These are phyloP conservation scores for Prosopis cineraria DNA, from an alignment of 306 rosid species.

Conservation along the genomic window DNA sequence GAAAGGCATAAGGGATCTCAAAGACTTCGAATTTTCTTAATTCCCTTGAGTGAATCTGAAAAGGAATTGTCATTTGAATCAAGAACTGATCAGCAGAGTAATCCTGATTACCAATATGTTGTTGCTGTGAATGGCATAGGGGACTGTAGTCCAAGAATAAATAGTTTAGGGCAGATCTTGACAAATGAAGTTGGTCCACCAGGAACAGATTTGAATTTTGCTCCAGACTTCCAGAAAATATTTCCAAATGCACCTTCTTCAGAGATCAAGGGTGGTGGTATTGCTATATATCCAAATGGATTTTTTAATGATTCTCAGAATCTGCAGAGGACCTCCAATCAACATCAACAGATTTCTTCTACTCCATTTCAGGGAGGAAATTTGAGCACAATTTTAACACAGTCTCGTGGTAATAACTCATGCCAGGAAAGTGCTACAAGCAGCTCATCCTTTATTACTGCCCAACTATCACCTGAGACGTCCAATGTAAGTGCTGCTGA, in stretches of 20 bases:
- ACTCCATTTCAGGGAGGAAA: constrained; percentile 43
- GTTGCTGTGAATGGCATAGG: constrained; percentile 72
- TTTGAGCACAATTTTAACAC: constrained; percentile 45
- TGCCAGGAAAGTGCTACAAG: constrained; percentile 50
- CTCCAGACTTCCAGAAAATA: constrained; percentile 15
- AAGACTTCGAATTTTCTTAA: constrained; percentile 62
- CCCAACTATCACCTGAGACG: constrained; percentile 45
- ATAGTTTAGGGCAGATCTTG: constrained; percentile 42
- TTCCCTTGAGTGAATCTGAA: constrained; percentile 70
- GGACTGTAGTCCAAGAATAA: constrained; percentile 51
- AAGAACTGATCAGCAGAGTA: constrained; percentile 44
- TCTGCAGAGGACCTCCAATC: constrained; percentile 32
- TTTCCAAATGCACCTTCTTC: constrained; percentile 30
- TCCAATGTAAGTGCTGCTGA: constrained; percentile 33
- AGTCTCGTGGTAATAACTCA: constrained; percentile 47
- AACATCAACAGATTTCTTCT: constrained; percentile 43
- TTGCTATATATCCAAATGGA: constrained; percentile 47
- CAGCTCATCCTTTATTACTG: constrained; percentile 43
- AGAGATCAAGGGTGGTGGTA: constrained; percentile 43
- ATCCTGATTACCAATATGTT: constrained; percentile 74
- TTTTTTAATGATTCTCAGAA: constrained; percentile 43
- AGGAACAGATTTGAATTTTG: constrained; percentile 38
- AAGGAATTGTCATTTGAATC: constrained; percentile 49
- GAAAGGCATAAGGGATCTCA: constrained; percentile 69
- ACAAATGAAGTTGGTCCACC: constrained; percentile 49